Percentiles rank a stretch among this genome's conserved stretches.
Conservation (phyloP, 75 land plant genomes). For the Isoetes taiwanensis region DNA sequence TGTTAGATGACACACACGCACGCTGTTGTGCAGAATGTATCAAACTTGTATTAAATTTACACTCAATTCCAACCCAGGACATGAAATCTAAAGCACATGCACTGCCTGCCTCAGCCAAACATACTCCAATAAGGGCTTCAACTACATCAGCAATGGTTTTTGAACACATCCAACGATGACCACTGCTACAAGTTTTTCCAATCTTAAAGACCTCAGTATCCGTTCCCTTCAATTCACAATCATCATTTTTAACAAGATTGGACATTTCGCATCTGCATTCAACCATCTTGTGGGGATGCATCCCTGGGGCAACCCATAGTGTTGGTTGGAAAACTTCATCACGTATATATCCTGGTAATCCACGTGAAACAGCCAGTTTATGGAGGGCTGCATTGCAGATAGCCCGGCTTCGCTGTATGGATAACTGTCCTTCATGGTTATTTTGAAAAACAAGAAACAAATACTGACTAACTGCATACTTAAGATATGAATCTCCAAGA, state of each 20-base stretch:
- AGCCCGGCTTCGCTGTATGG: conserved; percentile 33
- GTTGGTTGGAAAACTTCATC: conserved; percentile 77
- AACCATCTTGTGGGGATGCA: conserved; percentile 25
- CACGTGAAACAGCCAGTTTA: conserved; percentile 44
- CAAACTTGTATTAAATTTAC: conserved; percentile 28
- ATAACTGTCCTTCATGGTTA: conserved; percentile 83
- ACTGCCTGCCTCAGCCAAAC: conserved; percentile 47
- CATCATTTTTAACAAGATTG: neutral
- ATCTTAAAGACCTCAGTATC: conserved; percentile 8
- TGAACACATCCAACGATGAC: conserved; percentile 94
- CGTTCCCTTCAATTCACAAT: neutral
- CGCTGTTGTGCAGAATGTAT: conserved; percentile 24
- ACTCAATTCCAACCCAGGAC: conserved; percentile 70
- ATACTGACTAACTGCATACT: conserved; percentile 71
- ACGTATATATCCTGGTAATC: conserved; percentile 69
- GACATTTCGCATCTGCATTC: conserved; percentile 50
- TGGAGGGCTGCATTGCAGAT: conserved; percentile 74
- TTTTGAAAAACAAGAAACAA: conserved; percentile 57
- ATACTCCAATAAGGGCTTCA: conserved; percentile 90
- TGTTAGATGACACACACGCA: conserved; percentile 26
- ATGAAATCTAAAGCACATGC: conserved; percentile 49
- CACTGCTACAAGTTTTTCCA: conserved; percentile 63
- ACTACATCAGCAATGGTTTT: conserved; percentile 87
- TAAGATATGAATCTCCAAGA: conserved; percentile 84
- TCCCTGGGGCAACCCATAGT: conserved; percentile 91